phyloP scores from a whole-genome alignment of 768 basidiomycete species.

The Floccularia luteovirens region DNA sequence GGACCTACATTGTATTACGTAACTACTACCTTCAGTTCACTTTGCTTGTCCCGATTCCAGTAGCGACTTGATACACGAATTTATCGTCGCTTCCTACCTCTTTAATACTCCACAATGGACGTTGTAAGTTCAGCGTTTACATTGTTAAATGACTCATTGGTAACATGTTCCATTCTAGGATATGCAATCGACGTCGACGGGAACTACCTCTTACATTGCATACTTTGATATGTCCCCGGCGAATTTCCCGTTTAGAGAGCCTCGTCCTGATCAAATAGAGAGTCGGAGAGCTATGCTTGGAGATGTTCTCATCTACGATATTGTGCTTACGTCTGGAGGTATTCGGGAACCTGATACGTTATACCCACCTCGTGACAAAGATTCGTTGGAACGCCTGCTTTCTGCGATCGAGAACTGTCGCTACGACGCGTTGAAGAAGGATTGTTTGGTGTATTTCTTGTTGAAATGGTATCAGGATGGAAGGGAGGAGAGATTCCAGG shows the following conservation, averaged over 20 bases:
- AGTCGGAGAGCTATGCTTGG: slow-evolving; percentile 52
- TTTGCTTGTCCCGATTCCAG: too few relatives aligned
- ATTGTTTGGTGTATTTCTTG: slow-evolving; percentile 74
- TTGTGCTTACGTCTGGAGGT: slow-evolving; percentile 59
- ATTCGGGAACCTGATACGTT: slow-evolving; percentile 50
- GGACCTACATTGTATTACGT: too few relatives aligned
- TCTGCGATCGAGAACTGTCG: slow-evolving; percentile 49
- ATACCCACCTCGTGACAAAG: slow-evolving; percentile 60
- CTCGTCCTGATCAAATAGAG: slow-evolving; percentile 49
- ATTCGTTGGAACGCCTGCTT: slow-evolving; percentile 48
- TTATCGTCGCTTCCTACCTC: too few relatives aligned
- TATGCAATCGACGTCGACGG: slow-evolving; percentile 1
- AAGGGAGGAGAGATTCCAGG: slow-evolving; percentile 41
- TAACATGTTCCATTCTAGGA: neutral
- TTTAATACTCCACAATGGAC: too few relatives aligned
- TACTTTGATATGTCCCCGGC: slow-evolving; percentile 48
- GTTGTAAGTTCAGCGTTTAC: too few relatives aligned
- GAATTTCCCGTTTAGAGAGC: slow-evolving; percentile 53
- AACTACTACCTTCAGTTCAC: too few relatives aligned
- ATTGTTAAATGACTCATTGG: too few relatives aligned
- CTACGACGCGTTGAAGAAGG: slow-evolving; percentile 74
- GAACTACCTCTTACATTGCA: slow-evolving; percentile 14
- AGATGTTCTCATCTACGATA: slow-evolving; percentile 67
- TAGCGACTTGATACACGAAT: too few relatives aligned
- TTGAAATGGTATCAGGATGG: slow-evolving; percentile 74